A percentile compares a stretch with the other conserved stretches of the same genome.
phyloP scores from a whole-genome alignment of 2,329 filamentous ascomycete species.

The Plectosphaerella sp. region DNA sequence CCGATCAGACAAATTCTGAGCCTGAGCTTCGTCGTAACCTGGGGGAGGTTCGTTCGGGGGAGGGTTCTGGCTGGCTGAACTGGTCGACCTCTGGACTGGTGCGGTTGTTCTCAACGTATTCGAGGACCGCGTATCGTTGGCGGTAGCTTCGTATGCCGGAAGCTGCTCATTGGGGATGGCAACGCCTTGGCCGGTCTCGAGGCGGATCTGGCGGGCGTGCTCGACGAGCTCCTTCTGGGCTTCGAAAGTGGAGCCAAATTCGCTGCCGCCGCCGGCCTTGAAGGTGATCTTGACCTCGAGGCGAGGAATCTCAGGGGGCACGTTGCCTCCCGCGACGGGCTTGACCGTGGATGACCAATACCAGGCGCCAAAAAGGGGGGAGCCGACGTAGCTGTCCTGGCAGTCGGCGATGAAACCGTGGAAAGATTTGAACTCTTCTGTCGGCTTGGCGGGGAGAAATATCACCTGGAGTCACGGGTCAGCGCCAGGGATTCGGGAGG shows the following conservation, averaged over 20 bases:
- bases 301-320: slow-evolving; percentile 67
- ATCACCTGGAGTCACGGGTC: slow-evolving; percentile 57
- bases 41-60: slow-evolving; percentile 76
- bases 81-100: slow-evolving; percentile 27
- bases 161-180: slow-evolving; percentile 79
- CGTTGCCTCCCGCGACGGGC: slow-evolving; percentile 78
- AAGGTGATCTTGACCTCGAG: slow-evolving; percentile 84
- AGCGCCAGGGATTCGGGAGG: neutral
- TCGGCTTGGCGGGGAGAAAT: slow-evolving; percentile 73
- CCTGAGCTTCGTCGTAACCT: slow-evolving; percentile 87
- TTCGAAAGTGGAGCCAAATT: slow-evolving; percentile 81
- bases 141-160: slow-evolving; percentile 74
- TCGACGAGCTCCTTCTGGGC: slow-evolving; percentile 77
- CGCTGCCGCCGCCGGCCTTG: slow-evolving; percentile 91
- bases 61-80: slow-evolving; percentile 28
- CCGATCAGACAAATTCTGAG: slow-evolving; percentile 54
- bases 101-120: slow-evolving; percentile 25
- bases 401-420: slow-evolving; percentile 83
- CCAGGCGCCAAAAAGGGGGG: slow-evolving; percentile 91
- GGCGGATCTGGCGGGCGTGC: slow-evolving; percentile 72
- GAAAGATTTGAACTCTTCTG: slow-evolving; percentile 75
- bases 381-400: slow-evolving; percentile 78
- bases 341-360: slow-evolving; percentile 79
- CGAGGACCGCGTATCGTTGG: slow-evolving; percentile 20
- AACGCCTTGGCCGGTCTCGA: slow-evolving; percentile 60